phyloP scores from a whole-genome alignment of 352 stramenopile species.

The Saprolegnia parasitica region DNA sequence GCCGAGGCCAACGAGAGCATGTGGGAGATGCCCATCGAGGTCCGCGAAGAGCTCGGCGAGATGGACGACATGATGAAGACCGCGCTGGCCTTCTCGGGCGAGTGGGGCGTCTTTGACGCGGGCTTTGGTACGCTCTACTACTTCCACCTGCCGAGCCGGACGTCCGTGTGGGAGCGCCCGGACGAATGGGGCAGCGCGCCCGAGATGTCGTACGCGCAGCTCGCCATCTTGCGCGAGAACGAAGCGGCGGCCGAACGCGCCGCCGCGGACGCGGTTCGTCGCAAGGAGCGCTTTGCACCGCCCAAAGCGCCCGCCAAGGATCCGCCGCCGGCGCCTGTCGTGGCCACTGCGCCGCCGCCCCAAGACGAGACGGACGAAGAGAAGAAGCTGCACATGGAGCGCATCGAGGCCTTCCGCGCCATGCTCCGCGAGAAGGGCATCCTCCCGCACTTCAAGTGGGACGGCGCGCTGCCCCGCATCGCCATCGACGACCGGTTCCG shows the following conservation, averaged over 20 bases:
- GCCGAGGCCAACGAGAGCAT: slow-evolving; percentile 41
- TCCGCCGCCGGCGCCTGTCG: slow-evolving; percentile 14
- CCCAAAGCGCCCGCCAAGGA: neutral
- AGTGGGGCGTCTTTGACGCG: slow-evolving; percentile 67
- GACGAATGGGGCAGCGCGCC: slow-evolving; percentile 45
- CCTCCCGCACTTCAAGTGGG: slow-evolving; percentile 81
- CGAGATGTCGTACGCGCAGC: slow-evolving; percentile 25
- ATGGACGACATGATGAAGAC: slow-evolving; percentile 81
- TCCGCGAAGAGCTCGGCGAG: slow-evolving; percentile 54
- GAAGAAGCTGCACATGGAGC: slow-evolving; percentile 30
- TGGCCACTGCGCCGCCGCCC: slow-evolving; percentile 30
- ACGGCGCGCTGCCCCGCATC: slow-evolving; percentile 68
- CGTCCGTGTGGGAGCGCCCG: slow-evolving; percentile 67
- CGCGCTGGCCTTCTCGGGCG: slow-evolving; percentile 52
- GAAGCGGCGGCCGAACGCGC: neutral
- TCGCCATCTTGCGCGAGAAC: slow-evolving; percentile 9
- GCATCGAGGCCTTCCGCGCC: slow-evolving; percentile 52
- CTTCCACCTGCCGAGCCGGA: slow-evolving; percentile 64
- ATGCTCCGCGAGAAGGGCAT: slow-evolving; percentile 83
- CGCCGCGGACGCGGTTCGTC: no score
- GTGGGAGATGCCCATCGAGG: slow-evolving; percentile 50
- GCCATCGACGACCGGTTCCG: slow-evolving; percentile 66
- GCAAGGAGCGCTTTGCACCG: neutral
- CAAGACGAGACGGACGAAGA: slow-evolving; percentile 37
- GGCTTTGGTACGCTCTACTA: slow-evolving; percentile 75